Conservation (phyloP, 257 asterid genomes). For the Orobanche coerulescens region DNA sequence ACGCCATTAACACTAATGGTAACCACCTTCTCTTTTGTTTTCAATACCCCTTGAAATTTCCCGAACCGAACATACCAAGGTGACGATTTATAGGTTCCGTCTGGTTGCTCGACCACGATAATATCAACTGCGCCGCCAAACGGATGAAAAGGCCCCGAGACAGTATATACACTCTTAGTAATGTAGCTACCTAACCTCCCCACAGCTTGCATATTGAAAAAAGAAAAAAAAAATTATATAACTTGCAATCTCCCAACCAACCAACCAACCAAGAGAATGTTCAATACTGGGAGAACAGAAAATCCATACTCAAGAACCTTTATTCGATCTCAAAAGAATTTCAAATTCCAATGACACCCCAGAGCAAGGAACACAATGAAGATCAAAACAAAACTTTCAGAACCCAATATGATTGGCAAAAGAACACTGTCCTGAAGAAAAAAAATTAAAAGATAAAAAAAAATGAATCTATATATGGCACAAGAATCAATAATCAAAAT, state of each 20-base stretch:
- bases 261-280: no score
- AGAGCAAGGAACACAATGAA: slow-evolving; percentile 29
- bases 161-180: slow-evolving; percentile 60
- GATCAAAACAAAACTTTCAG: slow-evolving; percentile 22
- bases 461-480: slow-evolving; percentile 1
- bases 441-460: neutral
- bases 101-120: slow-evolving; percentile 84
- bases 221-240: slow-evolving; percentile 12
- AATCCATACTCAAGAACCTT: neutral
- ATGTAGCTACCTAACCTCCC: slow-evolving; percentile 84
- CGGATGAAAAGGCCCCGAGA: slow-evolving; percentile 92
- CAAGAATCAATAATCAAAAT: slow-evolving; percentile 10
- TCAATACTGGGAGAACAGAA: slow-evolving; percentile 20
- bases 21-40: slow-evolving; percentile 80
- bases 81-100: slow-evolving; percentile 84
- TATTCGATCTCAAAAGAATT: neutral
- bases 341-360: slow-evolving; percentile 23
- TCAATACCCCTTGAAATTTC: slow-evolving; percentile 91
- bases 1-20: slow-evolving; percentile 65
- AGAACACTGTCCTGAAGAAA: slow-evolving; percentile 10
- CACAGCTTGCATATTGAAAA: slow-evolving; percentile 70
- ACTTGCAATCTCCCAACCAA: slow-evolving; percentile 19
- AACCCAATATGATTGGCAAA: slow-evolving; percentile 18
- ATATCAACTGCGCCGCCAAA: slow-evolving; percentile 99
- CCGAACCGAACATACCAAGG: slow-evolving; percentile 99